A percentile compares a stretch with the other conserved stretches of the same genome.
Conservation (phyloP, 306 rosid genomes). For the Cicer arietinum region DNA sequence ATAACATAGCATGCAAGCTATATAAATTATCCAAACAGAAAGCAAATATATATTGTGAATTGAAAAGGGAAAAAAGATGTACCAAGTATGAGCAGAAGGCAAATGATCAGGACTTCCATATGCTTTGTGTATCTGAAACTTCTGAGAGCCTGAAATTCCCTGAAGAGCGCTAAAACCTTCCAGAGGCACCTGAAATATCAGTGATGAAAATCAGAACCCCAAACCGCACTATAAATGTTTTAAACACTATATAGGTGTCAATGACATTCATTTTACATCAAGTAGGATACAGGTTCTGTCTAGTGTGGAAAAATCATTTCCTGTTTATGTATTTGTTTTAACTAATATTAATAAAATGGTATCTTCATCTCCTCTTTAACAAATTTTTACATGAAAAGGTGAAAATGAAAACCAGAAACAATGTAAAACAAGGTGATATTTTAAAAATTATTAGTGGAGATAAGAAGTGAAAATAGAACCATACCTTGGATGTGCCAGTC, state of each 20-base stretch:
- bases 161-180: conserved; percentile 99
- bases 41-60: not conserved
- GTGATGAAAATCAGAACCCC: conserved; percentile 38
- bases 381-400: not conserved
- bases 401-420: not conserved
- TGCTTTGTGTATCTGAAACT: conserved; percentile 98
- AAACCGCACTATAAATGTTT: conserved; percentile 4
- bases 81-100: conserved; percentile 99
- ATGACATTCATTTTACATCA: not conserved
- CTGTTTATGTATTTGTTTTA: not conserved
- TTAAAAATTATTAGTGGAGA: not conserved
- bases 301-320: not conserved
- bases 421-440: not conserved
- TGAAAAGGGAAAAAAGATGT: conserved; percentile 14
- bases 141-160: conserved; percentile 97
- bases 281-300: not conserved
- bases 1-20: conserved; percentile 4
- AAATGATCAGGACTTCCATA: conserved; percentile 94
- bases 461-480: not conserved
- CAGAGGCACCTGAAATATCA: conserved; percentile 82
- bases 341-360: not conserved
- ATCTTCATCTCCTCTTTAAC: not conserved
- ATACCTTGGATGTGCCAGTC: conserved; percentile 98
- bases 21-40: conserved; percentile 4
- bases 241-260: conserved; percentile 1